These are phyloP conservation scores for Cercospora sojina DNA, from an alignment of 2,329 filamentous ascomycete species.

Conservation along the genomic window DNA sequence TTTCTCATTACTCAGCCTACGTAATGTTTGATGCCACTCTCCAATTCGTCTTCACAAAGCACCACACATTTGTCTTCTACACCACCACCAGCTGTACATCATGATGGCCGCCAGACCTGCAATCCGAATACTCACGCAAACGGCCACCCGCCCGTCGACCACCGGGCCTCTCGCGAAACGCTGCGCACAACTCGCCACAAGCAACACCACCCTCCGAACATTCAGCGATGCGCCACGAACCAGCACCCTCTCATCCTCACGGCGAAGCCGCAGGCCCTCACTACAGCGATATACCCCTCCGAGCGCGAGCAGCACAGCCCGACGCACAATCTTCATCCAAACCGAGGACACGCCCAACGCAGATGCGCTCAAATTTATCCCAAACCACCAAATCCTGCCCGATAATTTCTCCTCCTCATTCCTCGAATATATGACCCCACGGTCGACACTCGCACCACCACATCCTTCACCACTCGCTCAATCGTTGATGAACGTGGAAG, in stretches of 20 bases:
- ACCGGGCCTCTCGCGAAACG: background rate
- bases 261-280: constrained; percentile 27
- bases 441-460: constrained; percentile 82
- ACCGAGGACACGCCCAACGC: constrained; percentile 91
- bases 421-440: constrained; percentile 86
- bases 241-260: constrained; percentile 29
- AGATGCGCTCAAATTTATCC: constrained; percentile 93
- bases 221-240: constrained; percentile 28
- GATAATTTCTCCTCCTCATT: constrained; percentile 70
- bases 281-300: constrained; percentile 26
- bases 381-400: constrained; percentile 83
- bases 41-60: background rate
- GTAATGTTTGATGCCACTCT: background rate
- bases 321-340: constrained; percentile 92
- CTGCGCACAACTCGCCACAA: constrained; percentile 1
- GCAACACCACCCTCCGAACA: constrained; percentile 7
- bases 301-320: constrained; percentile 27
- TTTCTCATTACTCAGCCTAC: constrained; percentile 2
- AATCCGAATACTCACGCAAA: constrained; percentile 1
- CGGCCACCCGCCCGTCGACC: background rate
- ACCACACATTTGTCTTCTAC: background rate
- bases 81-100: background rate
- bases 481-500: constrained; percentile 88
- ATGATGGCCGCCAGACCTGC: constrained; percentile 4
- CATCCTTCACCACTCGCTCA: constrained; percentile 82